Conservation (phyloP, 306 rosid genomes). For the Quercus bicolor region DNA sequence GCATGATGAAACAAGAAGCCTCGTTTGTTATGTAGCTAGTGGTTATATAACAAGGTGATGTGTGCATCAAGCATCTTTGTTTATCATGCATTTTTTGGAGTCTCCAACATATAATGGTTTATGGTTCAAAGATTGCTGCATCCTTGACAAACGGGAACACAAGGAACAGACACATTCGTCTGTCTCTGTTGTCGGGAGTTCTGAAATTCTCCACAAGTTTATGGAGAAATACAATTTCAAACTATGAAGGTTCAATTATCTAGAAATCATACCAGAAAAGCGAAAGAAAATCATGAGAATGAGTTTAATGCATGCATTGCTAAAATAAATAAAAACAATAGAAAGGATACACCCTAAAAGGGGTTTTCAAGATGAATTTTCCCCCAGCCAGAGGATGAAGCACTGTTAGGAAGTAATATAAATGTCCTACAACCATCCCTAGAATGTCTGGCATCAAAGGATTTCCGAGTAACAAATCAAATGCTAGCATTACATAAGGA, state of each 20-base stretch:
- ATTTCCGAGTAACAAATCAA: conserved; percentile 47
- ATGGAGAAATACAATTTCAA: background rate
- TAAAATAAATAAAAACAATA: background rate
- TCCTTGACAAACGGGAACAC: too few species aligned
- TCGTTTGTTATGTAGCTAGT: too few species aligned
- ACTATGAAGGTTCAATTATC: background rate
- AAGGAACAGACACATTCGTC: too few species aligned
- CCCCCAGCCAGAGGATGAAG: conserved; percentile 88
- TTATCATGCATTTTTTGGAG: too few species aligned
- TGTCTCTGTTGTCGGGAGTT: too few species aligned
- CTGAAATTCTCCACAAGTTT: background rate
- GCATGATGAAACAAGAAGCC: too few species aligned
- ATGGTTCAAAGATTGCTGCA: too few species aligned
- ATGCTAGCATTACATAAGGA: conserved; percentile 58
- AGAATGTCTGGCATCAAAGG: conserved; percentile 41
- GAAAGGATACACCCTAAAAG: conserved; percentile 69
- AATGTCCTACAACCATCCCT: conserved; percentile 68
- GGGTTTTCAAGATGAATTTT: conserved; percentile 50
- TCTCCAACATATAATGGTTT: too few species aligned
- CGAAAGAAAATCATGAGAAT: background rate
- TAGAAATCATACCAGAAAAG: background rate
- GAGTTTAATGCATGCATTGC: background rate
- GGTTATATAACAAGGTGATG: too few species aligned
- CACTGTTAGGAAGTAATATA: conserved; percentile 68
- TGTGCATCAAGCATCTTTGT: background rate